Evolutionary conservation across 305 asterid genomes (phyloP).

Genomic region (Solanum hybrid): DNA sequence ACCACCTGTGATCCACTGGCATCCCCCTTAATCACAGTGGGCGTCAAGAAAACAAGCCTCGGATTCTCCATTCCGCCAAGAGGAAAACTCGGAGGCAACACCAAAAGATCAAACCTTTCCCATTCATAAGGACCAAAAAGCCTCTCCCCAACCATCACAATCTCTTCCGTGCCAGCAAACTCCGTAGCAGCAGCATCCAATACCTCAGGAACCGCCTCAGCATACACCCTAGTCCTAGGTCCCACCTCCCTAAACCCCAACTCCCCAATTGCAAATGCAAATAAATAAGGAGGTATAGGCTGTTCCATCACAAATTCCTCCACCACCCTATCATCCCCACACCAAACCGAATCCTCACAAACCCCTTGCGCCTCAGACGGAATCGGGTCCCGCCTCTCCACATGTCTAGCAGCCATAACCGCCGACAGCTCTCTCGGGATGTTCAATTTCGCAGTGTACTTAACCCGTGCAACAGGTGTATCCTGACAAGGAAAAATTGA

Average conservation of each 20-base stretch:
- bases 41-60: slow-evolving; percentile 82
- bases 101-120: slow-evolving; percentile 94
- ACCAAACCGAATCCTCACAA: slow-evolving; percentile 66
- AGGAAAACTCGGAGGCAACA: slow-evolving; percentile 93
- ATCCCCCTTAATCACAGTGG: slow-evolving; percentile 88
- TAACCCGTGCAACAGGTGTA: slow-evolving; percentile 77
- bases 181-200: slow-evolving; percentile 72
- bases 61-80: slow-evolving; percentile 98
- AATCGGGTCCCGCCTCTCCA: slow-evolving; percentile 36
- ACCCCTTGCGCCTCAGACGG: slow-evolving; percentile 38
- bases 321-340: slow-evolving; percentile 65
- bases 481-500: slow-evolving; percentile 97
- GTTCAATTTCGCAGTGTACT: slow-evolving; percentile 55
- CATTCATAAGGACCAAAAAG: slow-evolving; percentile 86
- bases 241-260: slow-evolving; percentile 84
- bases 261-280: slow-evolving; percentile 93
- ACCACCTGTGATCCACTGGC: slow-evolving; percentile 77
- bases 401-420: slow-evolving; percentile 71
- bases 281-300: slow-evolving; percentile 77
- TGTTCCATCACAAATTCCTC: slow-evolving; percentile 93
- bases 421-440: slow-evolving; percentile 57
- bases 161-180: slow-evolving; percentile 84
- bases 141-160: slow-evolving; percentile 75
- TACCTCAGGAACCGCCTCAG: slow-evolving; percentile 46
- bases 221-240: slow-evolving; percentile 69